A percentile compares a stretch with the other conserved stretches of the same genome.
phyloP scores from a whole-genome alignment of 2,329 filamentous ascomycete genomes.

The Penicillium digitatum region DNA sequence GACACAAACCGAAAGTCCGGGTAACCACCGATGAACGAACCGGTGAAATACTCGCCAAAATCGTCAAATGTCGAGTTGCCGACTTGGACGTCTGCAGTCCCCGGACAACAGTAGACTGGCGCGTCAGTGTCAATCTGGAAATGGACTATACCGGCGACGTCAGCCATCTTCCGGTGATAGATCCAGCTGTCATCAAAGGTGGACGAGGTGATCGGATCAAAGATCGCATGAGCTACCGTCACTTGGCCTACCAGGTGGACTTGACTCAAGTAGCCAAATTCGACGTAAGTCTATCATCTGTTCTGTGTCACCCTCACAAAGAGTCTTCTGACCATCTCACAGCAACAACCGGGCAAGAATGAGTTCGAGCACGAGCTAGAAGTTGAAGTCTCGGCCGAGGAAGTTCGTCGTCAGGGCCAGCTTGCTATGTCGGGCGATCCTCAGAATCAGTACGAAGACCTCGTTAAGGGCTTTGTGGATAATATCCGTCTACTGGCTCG shows the following conservation, averaged over 20 bases:
- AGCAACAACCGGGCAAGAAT: constrained; percentile 32
- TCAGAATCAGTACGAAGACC: constrained; percentile 44
- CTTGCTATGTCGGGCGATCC: constrained; percentile 39
- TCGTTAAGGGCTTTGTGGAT: constrained; percentile 49
- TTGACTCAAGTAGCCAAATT: constrained; percentile 76
- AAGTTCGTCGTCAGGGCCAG: constrained; percentile 44
- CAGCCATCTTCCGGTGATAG: constrained; percentile 49
- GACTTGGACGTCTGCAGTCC: constrained; percentile 88
- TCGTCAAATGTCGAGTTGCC: constrained; percentile 83
- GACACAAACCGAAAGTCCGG: constrained; percentile 62
- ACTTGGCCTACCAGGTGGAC: constrained; percentile 84
- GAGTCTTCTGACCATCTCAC: constrained; percentile 13
- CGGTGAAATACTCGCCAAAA: constrained; percentile 67
- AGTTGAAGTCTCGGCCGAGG: constrained; percentile 46
- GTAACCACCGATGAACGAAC: constrained; percentile 74
- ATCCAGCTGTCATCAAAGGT: constrained; percentile 28
- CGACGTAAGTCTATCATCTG: constrained; percentile 37
- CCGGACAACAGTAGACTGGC: constrained; percentile 74
- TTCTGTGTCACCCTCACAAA: constrained; percentile 6
- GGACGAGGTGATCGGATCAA: constrained; percentile 65
- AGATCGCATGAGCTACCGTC: constrained; percentile 85
- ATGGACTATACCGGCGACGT: constrained; percentile 74
- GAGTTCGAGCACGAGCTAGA: constrained; percentile 50
- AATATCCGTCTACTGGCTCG: constrained; percentile 47
- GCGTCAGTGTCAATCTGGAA: constrained; percentile 92